Conservation (phyloP, 257 asterid genomes). For the Petunia axillaris region DNA sequence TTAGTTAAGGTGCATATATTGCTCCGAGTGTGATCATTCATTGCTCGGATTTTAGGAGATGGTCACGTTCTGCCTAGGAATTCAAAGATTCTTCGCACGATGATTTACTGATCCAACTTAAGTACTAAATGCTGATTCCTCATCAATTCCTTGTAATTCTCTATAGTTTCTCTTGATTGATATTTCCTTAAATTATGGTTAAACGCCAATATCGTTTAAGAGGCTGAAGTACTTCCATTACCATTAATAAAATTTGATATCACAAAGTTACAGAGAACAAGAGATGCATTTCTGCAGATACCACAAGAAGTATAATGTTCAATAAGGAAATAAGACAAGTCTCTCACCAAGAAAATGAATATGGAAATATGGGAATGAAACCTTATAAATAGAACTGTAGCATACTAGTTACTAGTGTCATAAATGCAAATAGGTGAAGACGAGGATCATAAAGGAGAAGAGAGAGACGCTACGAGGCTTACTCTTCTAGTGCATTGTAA, state of each 20-base stretch:
- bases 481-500: not conserved
- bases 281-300: not conserved
- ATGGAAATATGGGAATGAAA: not conserved
- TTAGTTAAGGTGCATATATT: not conserved
- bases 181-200: not conserved
- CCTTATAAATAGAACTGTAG: not conserved
- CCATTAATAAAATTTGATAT: not conserved
- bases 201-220: not conserved
- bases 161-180: not conserved
- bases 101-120: not conserved
- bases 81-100: no score
- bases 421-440: not conserved
- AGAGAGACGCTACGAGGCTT: not conserved
- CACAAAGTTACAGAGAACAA: not conserved
- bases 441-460: not conserved
- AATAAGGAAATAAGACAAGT: not conserved
- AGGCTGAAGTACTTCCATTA: not conserved
- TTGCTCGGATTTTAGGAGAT: not conserved
- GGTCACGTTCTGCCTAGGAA: not conserved
- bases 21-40: not conserved
- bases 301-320: not conserved
- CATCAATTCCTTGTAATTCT: conserved; percentile 5
- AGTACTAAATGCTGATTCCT: conserved; percentile 16
- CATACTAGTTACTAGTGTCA: not conserved
- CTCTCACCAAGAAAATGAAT: not conserved